Evolutionary conservation across 306 rosid species (phyloP).

Genomic region (Cucumis melo): DNA sequence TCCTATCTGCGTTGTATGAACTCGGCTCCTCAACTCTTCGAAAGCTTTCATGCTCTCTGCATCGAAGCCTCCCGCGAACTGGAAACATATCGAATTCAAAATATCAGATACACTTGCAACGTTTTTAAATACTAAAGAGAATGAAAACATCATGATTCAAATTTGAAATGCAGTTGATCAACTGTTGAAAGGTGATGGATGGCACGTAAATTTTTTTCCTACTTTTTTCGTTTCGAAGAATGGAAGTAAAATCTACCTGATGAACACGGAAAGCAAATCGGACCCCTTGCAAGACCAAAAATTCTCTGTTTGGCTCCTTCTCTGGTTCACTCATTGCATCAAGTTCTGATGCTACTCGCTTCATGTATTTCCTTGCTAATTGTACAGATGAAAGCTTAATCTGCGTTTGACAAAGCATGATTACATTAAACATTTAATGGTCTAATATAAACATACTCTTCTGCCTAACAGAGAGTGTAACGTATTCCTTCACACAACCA

Average conservation of each 20-base stretch:
- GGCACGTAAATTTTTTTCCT: not conserved
- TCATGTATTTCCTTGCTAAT: slow-evolving; percentile 81
- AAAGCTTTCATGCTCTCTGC: slow-evolving; percentile 95
- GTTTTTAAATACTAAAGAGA: not conserved
- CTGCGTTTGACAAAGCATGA: slow-evolving; percentile 23
- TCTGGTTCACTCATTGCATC: slow-evolving; percentile 66
- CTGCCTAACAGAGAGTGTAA: not conserved
- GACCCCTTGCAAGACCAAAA: slow-evolving; percentile 73
- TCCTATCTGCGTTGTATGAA: slow-evolving; percentile 24
- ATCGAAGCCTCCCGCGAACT: slow-evolving; percentile 95
- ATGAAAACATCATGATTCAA: not conserved
- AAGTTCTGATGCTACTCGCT: slow-evolving; percentile 78
- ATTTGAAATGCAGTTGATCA: not conserved
- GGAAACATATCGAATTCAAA: slow-evolving; percentile 18
- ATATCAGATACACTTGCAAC: not conserved
- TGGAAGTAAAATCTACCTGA: slow-evolving; percentile 36
- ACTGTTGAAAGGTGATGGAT: not conserved
- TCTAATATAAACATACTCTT: not conserved
- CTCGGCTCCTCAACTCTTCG: slow-evolving; percentile 73
- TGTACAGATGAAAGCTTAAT: slow-evolving; percentile 92
- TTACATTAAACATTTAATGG: not conserved
- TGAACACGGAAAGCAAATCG: slow-evolving; percentile 92
- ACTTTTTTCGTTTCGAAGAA: not conserved
- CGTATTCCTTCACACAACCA: not conserved
- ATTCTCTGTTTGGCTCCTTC: slow-evolving; percentile 79